A percentile compares a stretch with the other conserved stretches of the same genome.
Evolutionary conservation across 2,329 filamentous ascomycete genomes (phyloP).

Genomic region (Aphanoascus verrucosus): DNA sequence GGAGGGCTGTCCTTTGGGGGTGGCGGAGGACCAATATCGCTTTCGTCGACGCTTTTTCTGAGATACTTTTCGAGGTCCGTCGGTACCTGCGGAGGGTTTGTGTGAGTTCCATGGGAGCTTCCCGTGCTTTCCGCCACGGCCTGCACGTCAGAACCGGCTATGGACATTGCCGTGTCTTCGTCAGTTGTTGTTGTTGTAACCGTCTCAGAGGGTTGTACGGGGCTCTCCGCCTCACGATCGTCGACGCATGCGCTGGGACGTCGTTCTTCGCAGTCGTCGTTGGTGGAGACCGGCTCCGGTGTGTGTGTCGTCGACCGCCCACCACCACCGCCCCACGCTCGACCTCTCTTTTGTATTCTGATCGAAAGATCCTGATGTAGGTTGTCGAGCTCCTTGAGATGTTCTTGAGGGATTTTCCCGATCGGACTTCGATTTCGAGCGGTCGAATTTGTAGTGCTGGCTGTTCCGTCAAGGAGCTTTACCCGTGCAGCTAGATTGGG

Average conservation of each 20-base stretch:
- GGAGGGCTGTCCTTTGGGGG: conserved; percentile 30
- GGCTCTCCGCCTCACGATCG: not conserved
- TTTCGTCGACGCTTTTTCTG: conserved; percentile 26
- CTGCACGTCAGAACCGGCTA: conserved; percentile 7
- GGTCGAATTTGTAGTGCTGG: conserved; percentile 14
- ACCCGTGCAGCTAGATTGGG: conserved; percentile 35
- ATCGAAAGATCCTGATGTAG: conserved; percentile 32
- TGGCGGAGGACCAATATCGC: conserved; percentile 23
- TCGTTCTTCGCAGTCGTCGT: not conserved
- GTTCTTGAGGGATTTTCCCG: conserved; percentile 33
- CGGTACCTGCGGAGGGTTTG: conserved; percentile 20
- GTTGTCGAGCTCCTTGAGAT: conserved; percentile 33
- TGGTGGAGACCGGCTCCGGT: conserved; percentile 15
- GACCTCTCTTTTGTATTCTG: conserved; percentile 30
- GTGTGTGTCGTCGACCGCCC: conserved; percentile 3
- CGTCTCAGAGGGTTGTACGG: conserved; percentile 9
- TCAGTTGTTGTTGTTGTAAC: conserved; percentile 6
- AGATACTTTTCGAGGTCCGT: conserved; percentile 37
- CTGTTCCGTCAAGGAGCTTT: conserved; percentile 32
- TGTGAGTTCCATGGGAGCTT: conserved; percentile 14
- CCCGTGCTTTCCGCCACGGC: conserved; percentile 12
- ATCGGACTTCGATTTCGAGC: conserved; percentile 22
- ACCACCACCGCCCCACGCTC: conserved; percentile 25
- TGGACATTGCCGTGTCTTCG: conserved; percentile 11
- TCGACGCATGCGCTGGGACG: not conserved